Base-by-base conservation (phyloP, 2,329 filamentous ascomycete species). In the Fusarium austroafricanum region DNA sequence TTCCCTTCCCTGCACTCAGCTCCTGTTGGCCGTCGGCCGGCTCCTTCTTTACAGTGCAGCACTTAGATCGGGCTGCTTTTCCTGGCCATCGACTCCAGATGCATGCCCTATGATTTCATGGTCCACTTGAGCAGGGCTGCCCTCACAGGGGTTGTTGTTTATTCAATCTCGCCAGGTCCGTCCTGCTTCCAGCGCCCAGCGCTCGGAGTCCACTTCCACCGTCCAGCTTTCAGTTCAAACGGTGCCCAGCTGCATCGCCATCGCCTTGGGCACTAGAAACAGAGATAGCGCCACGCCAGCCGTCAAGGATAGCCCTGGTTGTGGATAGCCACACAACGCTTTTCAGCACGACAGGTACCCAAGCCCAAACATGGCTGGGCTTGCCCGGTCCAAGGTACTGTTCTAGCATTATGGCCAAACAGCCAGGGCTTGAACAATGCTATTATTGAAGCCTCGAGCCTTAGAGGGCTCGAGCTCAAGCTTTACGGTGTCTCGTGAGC, bases 91-190 rank as follows among this genome's bases (percentile, higher is more conserved):
- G 59, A 51, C 53, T 65, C 59, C 70, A 71, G 61, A 73, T 65
- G 70, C 72, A 73, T 65, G 70, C 72, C 63, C 58, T 71, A 74
- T 74, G 72, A 73, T 74, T 74, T 74, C 70, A 74, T 74, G 61
- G 59, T 64, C 72, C 72, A 72, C 72, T 43, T 47, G 29, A 59
- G 55, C 72, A 74, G 72, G 72, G 68, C 70, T 69, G 58, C 29
- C 44, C 29, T 37, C 53, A 42, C 72, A 73, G 63, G 72, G 71
- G 51, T 73, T 57, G 14, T 39, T 49, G 65, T 57, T 69, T 46
- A 59, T 70, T 71, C 67, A 31, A 59, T 69, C 65, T 73, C 60
- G 65, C 59, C 66, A 70, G 53, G 55, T 52, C 69, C 62, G 68
- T 71, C 71, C 71, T 63, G 63, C 52, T 55, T 65, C 51, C 66